phyloP scores from a whole-genome alignment of 1,284 basidiomycete species.

The Phellopilus nigrolimitatus region DNA sequence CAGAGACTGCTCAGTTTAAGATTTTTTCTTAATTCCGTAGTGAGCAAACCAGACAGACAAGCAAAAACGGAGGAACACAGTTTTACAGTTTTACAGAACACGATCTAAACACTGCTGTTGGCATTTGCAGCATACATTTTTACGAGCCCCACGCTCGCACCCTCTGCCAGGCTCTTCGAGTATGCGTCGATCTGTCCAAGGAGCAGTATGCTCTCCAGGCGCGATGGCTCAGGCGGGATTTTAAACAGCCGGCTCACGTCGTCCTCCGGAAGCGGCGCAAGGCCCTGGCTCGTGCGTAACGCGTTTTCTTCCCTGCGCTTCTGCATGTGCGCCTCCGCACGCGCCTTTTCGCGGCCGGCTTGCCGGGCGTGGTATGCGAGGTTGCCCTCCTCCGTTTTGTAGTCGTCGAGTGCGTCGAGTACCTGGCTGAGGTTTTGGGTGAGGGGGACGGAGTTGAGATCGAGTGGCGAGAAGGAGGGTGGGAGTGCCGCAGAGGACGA shows the following conservation, averaged over 20 bases:
- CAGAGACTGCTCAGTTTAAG: no score
- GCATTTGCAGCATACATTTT: constrained; percentile 72
- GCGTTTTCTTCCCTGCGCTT: constrained; percentile 92
- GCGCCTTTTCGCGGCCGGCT: constrained; percentile 83
- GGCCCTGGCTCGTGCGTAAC: constrained; percentile 75
- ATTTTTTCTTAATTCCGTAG: no score
- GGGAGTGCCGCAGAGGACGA: constrained; percentile 36
- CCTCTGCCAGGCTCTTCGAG: constrained; percentile 70
- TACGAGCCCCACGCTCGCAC: constrained; percentile 63
- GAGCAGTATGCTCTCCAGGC: constrained; percentile 84
- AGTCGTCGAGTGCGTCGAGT: constrained; percentile 79
- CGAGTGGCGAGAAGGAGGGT: constrained; percentile 55
- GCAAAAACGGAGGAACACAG: no score
- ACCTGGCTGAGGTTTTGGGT: constrained; percentile 76
- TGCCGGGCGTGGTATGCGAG: constrained; percentile 90
- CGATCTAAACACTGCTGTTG: constrained; percentile 25
- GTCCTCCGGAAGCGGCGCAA: constrained; percentile 84
- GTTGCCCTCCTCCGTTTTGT: constrained; percentile 90
- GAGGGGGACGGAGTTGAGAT: constrained; percentile 57
- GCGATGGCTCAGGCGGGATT: constrained; percentile 84
- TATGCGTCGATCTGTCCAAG: constrained; percentile 86
- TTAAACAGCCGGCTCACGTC: constrained; percentile 81
- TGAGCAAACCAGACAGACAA: no score
- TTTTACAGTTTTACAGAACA: neutral
- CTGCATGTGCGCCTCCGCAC: constrained; percentile 75